Evolutionary conservation across 1,284 basidiomycete genomes (phyloP), one percentile per base, ranked within the genome.

Genomic region (Taiwanofungus camphoratus): DNA sequence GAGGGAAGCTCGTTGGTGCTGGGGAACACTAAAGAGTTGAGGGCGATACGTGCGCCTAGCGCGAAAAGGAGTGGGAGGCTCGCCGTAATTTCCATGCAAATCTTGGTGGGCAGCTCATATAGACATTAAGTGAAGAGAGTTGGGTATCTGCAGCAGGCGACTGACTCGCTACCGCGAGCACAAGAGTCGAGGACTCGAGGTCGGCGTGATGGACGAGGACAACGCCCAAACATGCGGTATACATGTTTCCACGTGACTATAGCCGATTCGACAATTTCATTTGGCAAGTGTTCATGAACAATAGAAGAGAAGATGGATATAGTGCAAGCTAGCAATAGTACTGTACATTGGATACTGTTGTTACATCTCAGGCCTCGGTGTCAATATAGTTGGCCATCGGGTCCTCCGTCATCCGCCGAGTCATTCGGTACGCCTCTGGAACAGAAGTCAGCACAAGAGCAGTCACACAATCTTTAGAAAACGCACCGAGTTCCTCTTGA

Each of bases 371-470:
- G 26, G 66, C 57, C 23, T 71, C 76, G 32, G 56, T 54, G 59
- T 89, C 86, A 20, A 85, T 71, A 60, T 93, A 90, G 55, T 87
- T 87, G 24, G 86, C 86, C 87, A 94, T 92, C 3, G 91, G 91
- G 62, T 94, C 91, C 47, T 92, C 87, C 19, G 72, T 67, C 59
- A 81, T 74, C 53, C 76, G 66, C 39, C 81, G 74, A 41, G 65
- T 79, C 77, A 87, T 82, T 39, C 91, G 75, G 63, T 93, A 94
- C 15, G 82, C 82, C 79, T 94, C 88, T 89, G 69, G 45, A 59
- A 52, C 45, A 42, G 50, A 51, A 57, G 44, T 51, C 50, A 52
- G 24, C 15, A 46, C 12, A 31, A 5, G 29, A 37, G 42, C 13
- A 46, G 37, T 41, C 33, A 21, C 20, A 39, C n/a, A n/a, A n/a